A percentile compares a stretch with the other conserved stretches of the same genome.
phyloP scores from a whole-genome alignment of 1,139 yeast genomes.

The Lizanozyma gosingica region DNA sequence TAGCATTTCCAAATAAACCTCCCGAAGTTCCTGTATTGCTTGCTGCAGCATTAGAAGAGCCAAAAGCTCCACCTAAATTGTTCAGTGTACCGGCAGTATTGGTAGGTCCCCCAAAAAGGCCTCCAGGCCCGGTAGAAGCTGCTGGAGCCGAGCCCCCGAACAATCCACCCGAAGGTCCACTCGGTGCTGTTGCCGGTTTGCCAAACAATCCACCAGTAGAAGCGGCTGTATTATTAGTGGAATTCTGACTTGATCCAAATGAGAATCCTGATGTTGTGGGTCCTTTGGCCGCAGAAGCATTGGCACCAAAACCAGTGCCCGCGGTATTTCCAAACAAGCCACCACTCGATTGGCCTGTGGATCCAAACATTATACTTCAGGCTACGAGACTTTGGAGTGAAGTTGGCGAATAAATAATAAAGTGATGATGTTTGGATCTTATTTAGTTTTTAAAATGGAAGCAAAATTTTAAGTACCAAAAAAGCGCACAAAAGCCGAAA shows the following conservation, averaged over 20 bases:
- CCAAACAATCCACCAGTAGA: slow-evolving; percentile 7
- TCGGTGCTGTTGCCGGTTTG: slow-evolving; percentile 1
- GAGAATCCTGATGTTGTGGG: slow-evolving; percentile 5
- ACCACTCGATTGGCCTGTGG: slow-evolving; percentile 3
- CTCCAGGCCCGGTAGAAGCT: slow-evolving; percentile 7
- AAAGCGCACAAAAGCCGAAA: too few species aligned
- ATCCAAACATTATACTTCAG: slow-evolving; percentile 4
- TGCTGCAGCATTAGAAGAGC: slow-evolving; percentile 26
- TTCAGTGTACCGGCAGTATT: slow-evolving; percentile 7
- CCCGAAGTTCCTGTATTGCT: slow-evolving; percentile 28
- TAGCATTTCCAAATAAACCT: slow-evolving; percentile 12
- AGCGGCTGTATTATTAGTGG: slow-evolving; percentile 5
- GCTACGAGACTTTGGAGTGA: too few species aligned
- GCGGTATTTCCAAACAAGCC: slow-evolving; percentile 9
- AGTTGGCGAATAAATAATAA: neutral
- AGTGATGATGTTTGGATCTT: neutral
- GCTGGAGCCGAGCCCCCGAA: slow-evolving; percentile 10
- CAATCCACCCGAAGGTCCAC: slow-evolving; percentile 6
- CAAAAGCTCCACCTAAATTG: slow-evolving; percentile 13
- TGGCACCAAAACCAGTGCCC: slow-evolving; percentile 4
- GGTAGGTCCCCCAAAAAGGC: slow-evolving; percentile 1
- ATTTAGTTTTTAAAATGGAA: neutral
- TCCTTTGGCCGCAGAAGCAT: slow-evolving; percentile 5
- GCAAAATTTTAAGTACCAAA: neutral
- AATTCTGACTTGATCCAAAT: slow-evolving; percentile 5